Evolutionary conservation across 2,329 filamentous ascomycete genomes (phyloP), one percentile per base, ranked within the genome.

Genomic region (Penicillium sp.): DNA sequence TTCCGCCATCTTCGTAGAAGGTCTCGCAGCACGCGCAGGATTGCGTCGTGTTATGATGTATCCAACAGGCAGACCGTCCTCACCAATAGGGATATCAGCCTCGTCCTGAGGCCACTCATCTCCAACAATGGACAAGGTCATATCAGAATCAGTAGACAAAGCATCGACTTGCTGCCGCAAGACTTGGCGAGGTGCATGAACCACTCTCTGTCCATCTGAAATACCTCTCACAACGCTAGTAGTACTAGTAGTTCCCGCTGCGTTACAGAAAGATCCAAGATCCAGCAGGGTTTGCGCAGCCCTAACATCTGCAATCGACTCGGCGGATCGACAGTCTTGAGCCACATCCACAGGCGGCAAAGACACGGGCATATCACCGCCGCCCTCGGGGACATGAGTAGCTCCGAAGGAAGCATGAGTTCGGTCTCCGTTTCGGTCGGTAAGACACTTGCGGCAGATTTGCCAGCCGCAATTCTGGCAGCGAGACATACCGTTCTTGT

Each of bases 401-500:
- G 47, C 50, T 2, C 48, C 48, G 2, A 60, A 57, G 1, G 58
- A 58, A 8, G 45, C 48, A 19, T 62, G 60, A 1, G 58, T 45
- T 6, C 53, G 41, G 21, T 62, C 58, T 13, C 55, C 60, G n/a
- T 33, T 31, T 25, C 53, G 40, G 6, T 54, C 58, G 12, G 21
- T 41, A n/a, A 56, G 47, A 19, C 60, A 62, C 5, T 43, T 49
- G 42, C 50, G 56, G 15, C 60, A 62, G 9, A 57, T 47, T 38
- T 62, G 60, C 60, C 60, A 62, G 27, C 60, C 60, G 31, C 60
- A 62, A 8, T 52, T 31, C 19, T 50, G 41, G 52, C 60, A 62
- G 3, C 60, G 60, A 4, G 46, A 35, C 60, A 62, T 62, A 12
- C 58, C 58, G 25, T 61, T 54, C 19, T 50, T 54, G 52, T 62